Evolutionary conservation across 441 rosid species (phyloP).

Genomic region (Populus trichocarpa): DNA sequence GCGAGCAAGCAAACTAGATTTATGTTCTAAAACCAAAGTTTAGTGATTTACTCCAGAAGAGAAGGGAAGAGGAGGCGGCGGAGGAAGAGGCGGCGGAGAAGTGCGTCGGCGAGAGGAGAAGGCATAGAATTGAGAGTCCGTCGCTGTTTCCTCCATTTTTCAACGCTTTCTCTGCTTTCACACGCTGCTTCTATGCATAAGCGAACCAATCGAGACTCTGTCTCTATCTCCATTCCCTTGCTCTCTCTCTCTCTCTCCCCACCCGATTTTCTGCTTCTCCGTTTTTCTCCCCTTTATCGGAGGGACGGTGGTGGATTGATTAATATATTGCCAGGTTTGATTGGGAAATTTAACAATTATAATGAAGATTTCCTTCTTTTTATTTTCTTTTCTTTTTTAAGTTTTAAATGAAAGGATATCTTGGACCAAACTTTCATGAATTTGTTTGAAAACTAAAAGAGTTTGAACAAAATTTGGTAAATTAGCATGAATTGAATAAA

Average conservation of each 20-base stretch:
- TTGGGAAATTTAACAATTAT: too few species aligned
- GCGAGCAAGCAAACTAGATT: background rate
- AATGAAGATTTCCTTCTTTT: too few species aligned
- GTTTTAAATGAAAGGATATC: too few species aligned
- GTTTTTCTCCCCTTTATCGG: background rate
- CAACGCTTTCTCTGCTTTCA: constrained; percentile 53
- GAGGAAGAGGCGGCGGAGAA: constrained; percentile 54
- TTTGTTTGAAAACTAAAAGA: too few species aligned
- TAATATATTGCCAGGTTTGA: too few species aligned
- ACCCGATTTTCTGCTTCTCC: background rate
- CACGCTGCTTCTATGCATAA: constrained; percentile 76
- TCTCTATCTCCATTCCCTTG: constrained; percentile 20
- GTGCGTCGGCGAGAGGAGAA: constrained; percentile 67
- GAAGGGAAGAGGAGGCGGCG: constrained; percentile 86
- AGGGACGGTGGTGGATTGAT: too few species aligned
- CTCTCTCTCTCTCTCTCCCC: background rate
- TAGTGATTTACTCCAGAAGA: constrained; percentile 62
- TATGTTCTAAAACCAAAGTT: background rate
- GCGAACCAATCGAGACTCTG: constrained; percentile 48
- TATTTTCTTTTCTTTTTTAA: too few species aligned
- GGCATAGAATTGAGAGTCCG: constrained; percentile 73
- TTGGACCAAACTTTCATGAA: too few species aligned
- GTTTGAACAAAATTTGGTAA: too few species aligned
- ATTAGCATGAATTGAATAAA: too few species aligned
- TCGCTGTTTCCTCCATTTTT: constrained; percentile 71